phyloP scores from a whole-genome alignment of 306 rosid species.

The Sicyos baderoa region DNA sequence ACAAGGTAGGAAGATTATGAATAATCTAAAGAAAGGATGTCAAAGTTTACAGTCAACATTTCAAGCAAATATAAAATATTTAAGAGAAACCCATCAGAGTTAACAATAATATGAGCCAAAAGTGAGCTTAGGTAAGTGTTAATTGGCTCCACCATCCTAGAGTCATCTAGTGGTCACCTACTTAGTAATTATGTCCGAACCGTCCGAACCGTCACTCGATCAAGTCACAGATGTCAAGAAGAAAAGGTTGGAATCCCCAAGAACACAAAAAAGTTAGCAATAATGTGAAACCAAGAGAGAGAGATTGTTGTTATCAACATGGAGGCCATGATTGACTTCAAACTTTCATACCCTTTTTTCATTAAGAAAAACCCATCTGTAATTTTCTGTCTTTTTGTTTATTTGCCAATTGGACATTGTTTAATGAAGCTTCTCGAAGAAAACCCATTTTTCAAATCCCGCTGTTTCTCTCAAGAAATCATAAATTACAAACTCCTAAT shows the following conservation, averaged over 20 bases:
- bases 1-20: too few relatives aligned
- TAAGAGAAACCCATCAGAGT: too few relatives aligned
- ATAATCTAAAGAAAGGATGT: not conserved
- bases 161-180: too few relatives aligned
- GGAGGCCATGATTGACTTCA: constrained; percentile 15
- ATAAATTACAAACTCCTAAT: not conserved
- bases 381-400: not conserved
- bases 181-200: too few relatives aligned
- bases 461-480: constrained; percentile 6
- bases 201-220: too few relatives aligned
- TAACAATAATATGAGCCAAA: too few relatives aligned
- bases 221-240: too few relatives aligned
- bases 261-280: too few relatives aligned
- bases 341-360: constrained; percentile 1
- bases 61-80: not conserved
- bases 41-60: not conserved
- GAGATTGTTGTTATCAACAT: not conserved
- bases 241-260: too few relatives aligned
- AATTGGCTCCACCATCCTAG: too few relatives aligned
- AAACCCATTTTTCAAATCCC: not conserved
- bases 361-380: not conserved
- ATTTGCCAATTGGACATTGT: not conserved
- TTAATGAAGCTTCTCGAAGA: constrained; percentile 10
- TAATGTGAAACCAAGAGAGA: too few relatives aligned
- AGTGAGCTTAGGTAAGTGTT: too few relatives aligned